Conservation (phyloP, 805 yeast species). For the Limtongia smithiae region DNA sequence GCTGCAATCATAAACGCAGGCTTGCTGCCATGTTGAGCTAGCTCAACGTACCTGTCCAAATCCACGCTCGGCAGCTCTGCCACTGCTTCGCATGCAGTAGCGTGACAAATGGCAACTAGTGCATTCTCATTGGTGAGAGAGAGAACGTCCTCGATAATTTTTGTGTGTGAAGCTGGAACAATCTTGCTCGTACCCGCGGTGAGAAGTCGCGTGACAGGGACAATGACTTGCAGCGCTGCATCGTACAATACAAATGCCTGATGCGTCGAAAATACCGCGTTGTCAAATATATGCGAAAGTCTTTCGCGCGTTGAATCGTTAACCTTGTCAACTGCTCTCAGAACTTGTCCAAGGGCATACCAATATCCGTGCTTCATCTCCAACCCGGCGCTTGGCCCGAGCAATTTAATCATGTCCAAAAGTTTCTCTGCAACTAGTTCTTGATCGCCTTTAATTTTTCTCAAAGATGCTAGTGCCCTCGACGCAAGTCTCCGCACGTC, state of each 20-base stretch:
- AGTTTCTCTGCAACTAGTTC: conserved; percentile 8
- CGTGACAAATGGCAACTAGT: background rate
- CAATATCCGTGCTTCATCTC: conserved; percentile 31
- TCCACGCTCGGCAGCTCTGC: conserved; percentile 3
- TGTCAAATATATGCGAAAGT: conserved; percentile 5
- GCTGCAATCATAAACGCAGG: conserved; percentile 16
- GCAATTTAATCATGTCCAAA: conserved; percentile 14
- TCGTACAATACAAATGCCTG: conserved; percentile 13
- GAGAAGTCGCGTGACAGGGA: conserved; percentile 1
- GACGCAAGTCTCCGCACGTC: conserved; percentile 46
- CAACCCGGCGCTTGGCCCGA: background rate
- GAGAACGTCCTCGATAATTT: conserved; percentile 21
- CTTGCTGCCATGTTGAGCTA: conserved; percentile 10
- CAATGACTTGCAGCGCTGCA: conserved; percentile 17
- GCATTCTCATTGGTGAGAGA: conserved; percentile 20
- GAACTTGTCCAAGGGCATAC: conserved; percentile 31
- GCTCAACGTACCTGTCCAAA: background rate
- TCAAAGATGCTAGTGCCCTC: conserved; percentile 34
- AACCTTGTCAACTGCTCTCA: background rate
- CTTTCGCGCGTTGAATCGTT: background rate
- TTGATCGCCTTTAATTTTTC: background rate
- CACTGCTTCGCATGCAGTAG: conserved; percentile 5
- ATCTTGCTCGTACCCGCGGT: conserved; percentile 28
- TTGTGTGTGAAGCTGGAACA: conserved; percentile 38
- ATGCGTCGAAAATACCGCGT: conserved; percentile 10